These are phyloP conservation scores for Hyphodiscus sp. DNA, from an alignment of 2,329 filamentous ascomycete species.

Conservation along the genomic window DNA sequence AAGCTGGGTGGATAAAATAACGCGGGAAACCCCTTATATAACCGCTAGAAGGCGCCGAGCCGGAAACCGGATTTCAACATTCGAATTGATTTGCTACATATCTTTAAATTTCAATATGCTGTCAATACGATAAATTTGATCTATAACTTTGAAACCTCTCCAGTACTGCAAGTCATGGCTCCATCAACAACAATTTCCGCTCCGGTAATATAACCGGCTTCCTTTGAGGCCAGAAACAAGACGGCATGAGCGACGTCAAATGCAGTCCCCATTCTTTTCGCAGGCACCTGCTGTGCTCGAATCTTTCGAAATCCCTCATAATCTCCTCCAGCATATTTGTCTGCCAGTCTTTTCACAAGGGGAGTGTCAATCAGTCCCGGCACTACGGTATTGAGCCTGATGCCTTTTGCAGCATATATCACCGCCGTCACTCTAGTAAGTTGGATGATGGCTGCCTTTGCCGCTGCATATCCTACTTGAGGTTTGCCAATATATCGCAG, in stretches of 20 bases:
- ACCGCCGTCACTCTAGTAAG: conserved; percentile 42
- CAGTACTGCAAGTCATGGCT: too few species aligned
- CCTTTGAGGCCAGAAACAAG: conserved; percentile 36
- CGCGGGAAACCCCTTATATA: too few species aligned
- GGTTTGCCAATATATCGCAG: conserved; percentile 43
- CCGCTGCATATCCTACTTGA: conserved; percentile 45
- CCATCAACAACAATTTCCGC: too few species aligned
- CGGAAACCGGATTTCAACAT: too few species aligned
- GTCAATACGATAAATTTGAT: too few species aligned
- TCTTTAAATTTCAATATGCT: too few species aligned
- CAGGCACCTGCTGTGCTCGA: conserved; percentile 48
- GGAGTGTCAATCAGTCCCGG: conserved; percentile 50
- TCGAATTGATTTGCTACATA: too few species aligned
- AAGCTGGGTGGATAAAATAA: too few species aligned
- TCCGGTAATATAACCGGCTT: not conserved
- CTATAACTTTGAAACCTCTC: too few species aligned
- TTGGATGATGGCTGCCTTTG: conserved; percentile 44
- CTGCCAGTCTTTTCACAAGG: conserved; percentile 37
- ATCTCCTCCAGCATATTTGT: conserved; percentile 36
- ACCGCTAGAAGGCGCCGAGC: too few species aligned
- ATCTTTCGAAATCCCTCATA: conserved; percentile 42
- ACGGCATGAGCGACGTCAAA: conserved; percentile 45
- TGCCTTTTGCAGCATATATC: conserved; percentile 38
- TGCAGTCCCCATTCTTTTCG: conserved; percentile 50
- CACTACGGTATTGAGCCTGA: conserved; percentile 46